Evolutionary conservation across 139 green algal species (phyloP).

Genomic region (Chlorella sp.): DNA sequence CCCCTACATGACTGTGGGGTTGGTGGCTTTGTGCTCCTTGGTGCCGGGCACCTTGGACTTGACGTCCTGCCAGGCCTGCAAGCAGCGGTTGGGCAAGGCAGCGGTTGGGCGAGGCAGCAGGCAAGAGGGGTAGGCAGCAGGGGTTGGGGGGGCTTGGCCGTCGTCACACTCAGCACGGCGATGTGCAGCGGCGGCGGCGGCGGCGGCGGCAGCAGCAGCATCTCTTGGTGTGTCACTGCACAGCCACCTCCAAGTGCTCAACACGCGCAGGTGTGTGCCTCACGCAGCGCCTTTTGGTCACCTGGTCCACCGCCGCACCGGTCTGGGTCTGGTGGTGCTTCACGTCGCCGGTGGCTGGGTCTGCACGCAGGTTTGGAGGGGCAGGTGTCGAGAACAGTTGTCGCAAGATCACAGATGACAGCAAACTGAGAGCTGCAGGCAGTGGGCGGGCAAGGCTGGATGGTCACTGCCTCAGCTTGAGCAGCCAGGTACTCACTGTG

Average conservation of each 20-base stretch:
- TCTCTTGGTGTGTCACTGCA: too few species aligned
- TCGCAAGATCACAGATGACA: too few species aligned
- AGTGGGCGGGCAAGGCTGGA: background rate
- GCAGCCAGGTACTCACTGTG: background rate
- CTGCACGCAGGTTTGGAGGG: background rate
- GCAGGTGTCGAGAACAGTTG: too few species aligned
- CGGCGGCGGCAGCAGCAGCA: too few species aligned
- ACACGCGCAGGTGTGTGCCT: too few species aligned
- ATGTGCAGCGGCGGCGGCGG: too few species aligned
- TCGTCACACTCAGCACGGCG: too few species aligned
- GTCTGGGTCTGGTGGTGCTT: background rate
- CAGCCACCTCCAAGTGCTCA: too few species aligned
- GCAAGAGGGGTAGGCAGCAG: too few species aligned
- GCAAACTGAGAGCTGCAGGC: background rate
- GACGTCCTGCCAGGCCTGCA: slow-evolving; percentile 2
- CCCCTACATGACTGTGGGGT: background rate
- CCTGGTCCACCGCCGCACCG: slow-evolving; percentile 6
- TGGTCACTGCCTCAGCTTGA: background rate
- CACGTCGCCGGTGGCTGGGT: background rate
- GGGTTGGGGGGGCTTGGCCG: too few species aligned
- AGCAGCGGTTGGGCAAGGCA: background rate
- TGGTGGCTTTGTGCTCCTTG: background rate
- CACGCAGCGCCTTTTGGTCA: too few species aligned
- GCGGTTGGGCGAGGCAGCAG: background rate
- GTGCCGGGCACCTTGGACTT: slow-evolving; percentile 19